Evolutionary conservation across 495 filamentous ascomycete species (phyloP).

Genomic region (Tuber melanosporum): DNA sequence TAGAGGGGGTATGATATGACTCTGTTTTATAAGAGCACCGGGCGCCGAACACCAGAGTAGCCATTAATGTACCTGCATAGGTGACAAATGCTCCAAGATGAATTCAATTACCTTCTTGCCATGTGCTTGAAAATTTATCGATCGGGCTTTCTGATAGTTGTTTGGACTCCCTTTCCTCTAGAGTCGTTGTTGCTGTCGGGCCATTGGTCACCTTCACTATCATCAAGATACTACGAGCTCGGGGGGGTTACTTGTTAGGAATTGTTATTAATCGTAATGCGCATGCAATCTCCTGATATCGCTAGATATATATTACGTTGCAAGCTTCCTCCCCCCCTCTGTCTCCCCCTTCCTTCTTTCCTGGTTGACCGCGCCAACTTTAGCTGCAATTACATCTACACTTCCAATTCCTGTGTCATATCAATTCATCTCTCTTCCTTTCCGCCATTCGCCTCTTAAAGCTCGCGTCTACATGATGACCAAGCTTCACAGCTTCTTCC

Average conservation of each 20-base stretch:
- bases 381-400: background rate
- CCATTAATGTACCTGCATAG: background rate
- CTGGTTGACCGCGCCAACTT: background rate
- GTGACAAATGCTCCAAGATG: background rate
- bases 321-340: background rate
- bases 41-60: too few species aligned
- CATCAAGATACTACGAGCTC: background rate
- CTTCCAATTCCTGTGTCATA: background rate
- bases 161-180: background rate
- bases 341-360: background rate
- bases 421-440: background rate
- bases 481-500: background rate
- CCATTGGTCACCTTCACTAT: background rate
- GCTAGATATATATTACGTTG: background rate
- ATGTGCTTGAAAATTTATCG: background rate
- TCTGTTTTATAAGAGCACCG: background rate
- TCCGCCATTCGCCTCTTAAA: background rate
- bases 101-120: background rate
- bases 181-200: background rate
- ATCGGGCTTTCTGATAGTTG: background rate
- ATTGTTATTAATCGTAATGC: background rate
- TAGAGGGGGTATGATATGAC: background rate
- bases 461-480: background rate
- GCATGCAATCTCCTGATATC: background rate
- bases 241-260: background rate